Percentiles rank a stretch among this genome's conserved stretches.
Conservation (phyloP, 1,139 yeast species). For the Blastobotrys malaysiensis region DNA sequence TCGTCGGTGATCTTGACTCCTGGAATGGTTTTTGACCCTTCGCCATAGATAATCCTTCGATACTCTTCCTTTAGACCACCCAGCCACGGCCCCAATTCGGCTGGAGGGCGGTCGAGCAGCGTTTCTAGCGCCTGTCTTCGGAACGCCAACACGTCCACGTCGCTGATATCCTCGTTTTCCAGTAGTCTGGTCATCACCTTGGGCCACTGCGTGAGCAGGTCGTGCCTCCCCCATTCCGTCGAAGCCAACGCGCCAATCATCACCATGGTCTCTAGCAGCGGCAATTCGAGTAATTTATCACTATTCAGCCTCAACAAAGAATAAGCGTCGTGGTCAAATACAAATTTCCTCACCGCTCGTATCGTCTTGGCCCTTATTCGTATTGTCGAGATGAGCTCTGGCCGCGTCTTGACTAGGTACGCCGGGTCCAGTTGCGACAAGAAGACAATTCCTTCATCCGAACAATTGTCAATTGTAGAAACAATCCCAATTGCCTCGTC, state of each 20-base stretch:
- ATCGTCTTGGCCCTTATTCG: conserved; percentile 16
- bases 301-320: conserved; percentile 12
- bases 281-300: conserved; percentile 17
- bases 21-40: conserved; percentile 14
- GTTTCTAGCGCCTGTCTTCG: conserved; percentile 23
- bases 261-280: conserved; percentile 22
- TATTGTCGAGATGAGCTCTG: conserved; percentile 12
- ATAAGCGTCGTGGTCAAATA: conserved; percentile 15
- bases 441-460: conserved; percentile 11
- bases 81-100: conserved; percentile 22
- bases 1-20: conserved; percentile 21
- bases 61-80: conserved; percentile 20
- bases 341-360: conserved; percentile 17
- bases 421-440: conserved; percentile 19
- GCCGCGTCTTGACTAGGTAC: conserved; percentile 16
- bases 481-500: conserved; percentile 18
- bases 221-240: conserved; percentile 21
- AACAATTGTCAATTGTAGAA: conserved; percentile 2
- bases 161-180: conserved; percentile 19
- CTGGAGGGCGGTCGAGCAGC: conserved; percentile 16
- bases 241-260: conserved; percentile 17
- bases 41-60: conserved; percentile 18
- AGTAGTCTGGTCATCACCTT: conserved; percentile 24
- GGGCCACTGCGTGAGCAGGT: conserved; percentile 23
- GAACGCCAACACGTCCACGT: conserved; percentile 18